Percentiles rank a stretch among this genome's conserved stretches.
Evolutionary conservation across 1,284 basidiomycete genomes (phyloP).

Genomic region (Puccinia horiana): DNA sequence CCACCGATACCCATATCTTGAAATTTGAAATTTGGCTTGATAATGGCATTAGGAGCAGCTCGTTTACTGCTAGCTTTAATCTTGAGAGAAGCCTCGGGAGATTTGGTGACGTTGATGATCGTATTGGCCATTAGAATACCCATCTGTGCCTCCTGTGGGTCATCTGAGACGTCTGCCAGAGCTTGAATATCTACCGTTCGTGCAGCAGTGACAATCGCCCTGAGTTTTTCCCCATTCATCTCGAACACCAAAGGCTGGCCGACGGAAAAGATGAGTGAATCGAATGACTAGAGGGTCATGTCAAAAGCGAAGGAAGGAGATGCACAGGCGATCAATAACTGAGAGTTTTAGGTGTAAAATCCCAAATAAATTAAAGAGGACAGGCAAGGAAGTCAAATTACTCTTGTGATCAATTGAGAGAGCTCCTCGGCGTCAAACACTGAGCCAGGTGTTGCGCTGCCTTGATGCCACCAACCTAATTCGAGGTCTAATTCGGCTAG

Average conservation of each 20-base stretch:
- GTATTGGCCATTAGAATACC: slow-evolving; percentile 89
- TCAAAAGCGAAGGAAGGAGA: background rate
- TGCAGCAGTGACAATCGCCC: slow-evolving; percentile 70
- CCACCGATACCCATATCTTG: slow-evolving; percentile 99
- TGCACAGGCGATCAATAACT: background rate
- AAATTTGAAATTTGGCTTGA: slow-evolving; percentile 98
- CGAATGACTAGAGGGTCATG: slow-evolving; percentile 65
- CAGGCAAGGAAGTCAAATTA: background rate
- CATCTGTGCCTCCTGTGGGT: slow-evolving; percentile 61
- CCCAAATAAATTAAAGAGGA: background rate
- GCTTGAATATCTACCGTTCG: slow-evolving; percentile 61
- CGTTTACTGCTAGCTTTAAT: slow-evolving; percentile 89
- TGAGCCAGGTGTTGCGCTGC: background rate
- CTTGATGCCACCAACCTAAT: slow-evolving; percentile 54
- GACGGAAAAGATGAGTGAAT: slow-evolving; percentile 63
- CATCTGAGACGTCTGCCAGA: slow-evolving; percentile 66
- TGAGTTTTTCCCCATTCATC: slow-evolving; percentile 83
- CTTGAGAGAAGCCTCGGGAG: slow-evolving; percentile 76
- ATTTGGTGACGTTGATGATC: slow-evolving; percentile 84
- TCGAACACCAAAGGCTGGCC: slow-evolving; percentile 83
- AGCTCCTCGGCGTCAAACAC: slow-evolving; percentile 41
- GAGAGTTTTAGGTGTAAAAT: background rate
- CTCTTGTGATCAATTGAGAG: slow-evolving; percentile 22
- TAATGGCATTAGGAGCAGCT: slow-evolving; percentile 87
- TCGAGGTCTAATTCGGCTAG: slow-evolving; percentile 77